A percentile compares a stretch with the other conserved stretches of the same genome.
Conservation (phyloP, 1,284 basidiomycete genomes). For the Meira nashicola region DNA sequence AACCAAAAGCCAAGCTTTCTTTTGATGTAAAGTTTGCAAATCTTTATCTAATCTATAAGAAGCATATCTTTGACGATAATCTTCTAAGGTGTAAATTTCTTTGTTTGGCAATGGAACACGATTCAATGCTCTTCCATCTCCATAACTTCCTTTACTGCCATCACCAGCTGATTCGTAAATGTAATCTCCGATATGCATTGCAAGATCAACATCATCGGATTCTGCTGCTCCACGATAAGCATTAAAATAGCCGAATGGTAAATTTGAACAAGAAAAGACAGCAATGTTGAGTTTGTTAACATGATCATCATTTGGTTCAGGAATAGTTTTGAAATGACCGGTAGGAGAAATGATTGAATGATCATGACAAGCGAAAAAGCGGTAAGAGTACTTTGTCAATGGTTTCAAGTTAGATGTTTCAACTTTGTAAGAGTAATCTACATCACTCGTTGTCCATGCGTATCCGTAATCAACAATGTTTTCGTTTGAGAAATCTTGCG, state of each 20-base stretch:
- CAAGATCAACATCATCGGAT: constrained; percentile 60
- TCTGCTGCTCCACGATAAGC: constrained; percentile 64
- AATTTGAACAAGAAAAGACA: constrained; percentile 64
- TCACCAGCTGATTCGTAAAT: constrained; percentile 45
- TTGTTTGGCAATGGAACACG: constrained; percentile 55
- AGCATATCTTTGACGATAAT: constrained; percentile 63
- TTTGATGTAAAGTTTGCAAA: constrained; percentile 19
- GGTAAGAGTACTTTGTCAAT: constrained; percentile 63
- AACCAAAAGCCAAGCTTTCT: constrained; percentile 29
- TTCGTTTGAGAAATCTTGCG: constrained; percentile 42
- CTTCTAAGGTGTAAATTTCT: constrained; percentile 63
- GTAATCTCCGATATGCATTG: constrained; percentile 66
- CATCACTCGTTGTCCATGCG: constrained; percentile 63
- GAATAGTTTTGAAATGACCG: constrained; percentile 57
- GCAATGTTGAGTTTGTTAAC: constrained; percentile 60
- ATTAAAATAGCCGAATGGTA: constrained; percentile 63
- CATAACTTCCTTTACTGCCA: constrained; percentile 38
- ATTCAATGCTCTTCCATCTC: constrained; percentile 49
- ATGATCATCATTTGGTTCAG: constrained; percentile 24
- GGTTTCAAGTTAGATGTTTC: constrained; percentile 60
- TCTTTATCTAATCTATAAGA: constrained; percentile 56
- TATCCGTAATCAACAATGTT: constrained; percentile 57
- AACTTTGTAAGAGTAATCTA: constrained; percentile 63
- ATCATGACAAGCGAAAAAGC: constrained; percentile 60
- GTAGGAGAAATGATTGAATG: constrained; percentile 54